Base-by-base conservation (phyloP, 352 stramenopile species). In the Ophiocytium majus region DNA sequence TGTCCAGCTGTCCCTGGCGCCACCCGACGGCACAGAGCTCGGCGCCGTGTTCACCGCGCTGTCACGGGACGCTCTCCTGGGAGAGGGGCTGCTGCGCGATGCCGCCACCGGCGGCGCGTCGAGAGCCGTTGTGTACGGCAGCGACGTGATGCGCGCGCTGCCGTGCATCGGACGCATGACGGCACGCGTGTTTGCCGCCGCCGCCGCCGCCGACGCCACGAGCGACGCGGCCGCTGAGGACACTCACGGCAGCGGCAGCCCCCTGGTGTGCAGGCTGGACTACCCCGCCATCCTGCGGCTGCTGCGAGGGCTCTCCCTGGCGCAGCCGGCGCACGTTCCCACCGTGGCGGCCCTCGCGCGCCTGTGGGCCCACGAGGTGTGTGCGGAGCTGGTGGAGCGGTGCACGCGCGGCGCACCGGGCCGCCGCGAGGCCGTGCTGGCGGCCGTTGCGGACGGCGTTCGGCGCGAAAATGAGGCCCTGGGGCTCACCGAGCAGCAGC, bases 351-450 rank as follows among this genome's bases (percentile, higher is more conserved):
- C 76, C 9, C 32, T 86, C 28, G 23, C 37, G 63, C 76, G 83
- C 0, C 34, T 86, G 23, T 86, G 50, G 31, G 37, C 17, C 10
- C 83, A 86, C 71, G 83, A 86, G 83, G 79, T 86, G 34, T 80
- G 36, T 31, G 36, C 31, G 34, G 64, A 76, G 34, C 31, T 76
- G 34, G 5, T 76, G 34, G 5, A 5, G 34, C 31, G 34, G 64
- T 76, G 64, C 34, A 5, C 34, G 64, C 64, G 31, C 31, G 31
- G 5, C 34, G 64, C 34, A 5, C 5, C 34, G 34, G 5, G 5
- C 5, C 64, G 17, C 5, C 31, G 34, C 31, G 64, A 5, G 5
- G 34, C 31, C 34, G 17, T 37, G 5, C 31, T 76, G 31, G 5
- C 5, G 5, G 34, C 34, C 31, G 17, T 37, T 17, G 17, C 64